Conservation (phyloP, 2,329 filamentous ascomycete species). For the Macrophomina pseudophaseolina region DNA sequence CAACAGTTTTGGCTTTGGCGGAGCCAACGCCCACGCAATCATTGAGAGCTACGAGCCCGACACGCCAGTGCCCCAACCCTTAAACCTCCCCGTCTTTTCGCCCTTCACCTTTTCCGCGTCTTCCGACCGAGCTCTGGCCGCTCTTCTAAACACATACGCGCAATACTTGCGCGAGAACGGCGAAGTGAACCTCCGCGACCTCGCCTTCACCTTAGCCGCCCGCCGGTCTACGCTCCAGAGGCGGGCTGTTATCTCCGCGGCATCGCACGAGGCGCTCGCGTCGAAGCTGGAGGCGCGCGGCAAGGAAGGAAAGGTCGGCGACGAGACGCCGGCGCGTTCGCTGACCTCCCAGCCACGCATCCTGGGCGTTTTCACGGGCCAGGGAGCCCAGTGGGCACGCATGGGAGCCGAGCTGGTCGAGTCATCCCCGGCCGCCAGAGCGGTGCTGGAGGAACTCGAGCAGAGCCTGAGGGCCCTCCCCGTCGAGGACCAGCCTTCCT, state of each 20-base stretch:
- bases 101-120: slow-evolving; percentile 28
- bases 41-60: slow-evolving; percentile 20
- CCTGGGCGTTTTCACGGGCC: slow-evolving; percentile 49
- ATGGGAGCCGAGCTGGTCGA: slow-evolving; percentile 48
- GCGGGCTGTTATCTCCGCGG: slow-evolving; percentile 1
- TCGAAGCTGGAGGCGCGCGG: slow-evolving; percentile 1
- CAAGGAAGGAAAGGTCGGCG: not conserved
- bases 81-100: not conserved
- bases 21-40: slow-evolving; percentile 29
- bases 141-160: not conserved
- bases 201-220: slow-evolving; percentile 30
- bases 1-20: slow-evolving; percentile 32
- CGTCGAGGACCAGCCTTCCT: slow-evolving; percentile 25
- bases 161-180: slow-evolving; percentile 16
- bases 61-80: not conserved
- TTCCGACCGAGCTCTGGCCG: slow-evolving; percentile 16
- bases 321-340: not conserved
- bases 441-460: slow-evolving; percentile 35
- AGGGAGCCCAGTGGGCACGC: slow-evolving; percentile 49
- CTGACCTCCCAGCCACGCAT: not conserved
- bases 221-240: slow-evolving; percentile 27
- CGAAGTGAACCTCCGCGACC: slow-evolving; percentile 16
- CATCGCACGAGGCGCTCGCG: not conserved
- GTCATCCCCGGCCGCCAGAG: slow-evolving; percentile 17
- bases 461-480: slow-evolving; percentile 22